phyloP scores from a whole-genome alignment of 148 eudicot species.

The Chenopodium quinoa region DNA sequence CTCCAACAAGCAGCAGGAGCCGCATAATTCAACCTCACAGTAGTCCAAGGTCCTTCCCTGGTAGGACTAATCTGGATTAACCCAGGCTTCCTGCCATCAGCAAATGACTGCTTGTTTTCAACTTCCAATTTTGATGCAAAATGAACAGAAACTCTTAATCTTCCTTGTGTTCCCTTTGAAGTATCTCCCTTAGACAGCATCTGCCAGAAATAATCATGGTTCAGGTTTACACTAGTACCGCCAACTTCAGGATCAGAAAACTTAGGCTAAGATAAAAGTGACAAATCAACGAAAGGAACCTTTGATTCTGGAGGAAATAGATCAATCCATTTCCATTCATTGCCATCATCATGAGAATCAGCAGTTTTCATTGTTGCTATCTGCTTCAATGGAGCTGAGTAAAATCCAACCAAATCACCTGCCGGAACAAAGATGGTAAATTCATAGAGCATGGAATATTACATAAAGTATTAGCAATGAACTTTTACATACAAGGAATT shows the following conservation, averaged over 20 bases:
- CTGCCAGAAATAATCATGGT: constrained; percentile 35
- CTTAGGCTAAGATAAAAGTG: neutral
- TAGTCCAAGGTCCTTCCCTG: constrained; percentile 91
- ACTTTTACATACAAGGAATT: neutral
- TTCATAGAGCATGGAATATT: neutral
- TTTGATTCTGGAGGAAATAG: constrained; percentile 51
- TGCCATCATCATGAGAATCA: constrained; percentile 20
- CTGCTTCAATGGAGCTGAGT: constrained; percentile 59
- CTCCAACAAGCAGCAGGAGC: constrained; percentile 97
- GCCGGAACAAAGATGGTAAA: constrained; percentile 21
- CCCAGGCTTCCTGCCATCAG: constrained; percentile 52
- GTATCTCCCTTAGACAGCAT: constrained; percentile 29
- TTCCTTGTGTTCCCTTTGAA: constrained; percentile 39
- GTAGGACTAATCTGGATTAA: constrained; percentile 86
- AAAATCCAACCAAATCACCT: constrained; percentile 77
- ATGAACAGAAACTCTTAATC: constrained; percentile 64
- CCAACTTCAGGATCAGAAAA: neutral
- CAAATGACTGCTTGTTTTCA: constrained; percentile 36
- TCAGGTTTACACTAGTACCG: neutral
- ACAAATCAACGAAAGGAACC: constrained; percentile 34
- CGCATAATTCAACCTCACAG: constrained; percentile 80
- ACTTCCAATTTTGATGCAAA: constrained; percentile 53
- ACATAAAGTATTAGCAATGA: neutral
- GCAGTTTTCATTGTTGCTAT: constrained; percentile 38
- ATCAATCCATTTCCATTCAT: constrained; percentile 59